Percentiles rank a stretch among this genome's conserved stretches.
phyloP scores from a whole-genome alignment of 129 eudicot genomes.

The Centaurea solstitialis region DNA sequence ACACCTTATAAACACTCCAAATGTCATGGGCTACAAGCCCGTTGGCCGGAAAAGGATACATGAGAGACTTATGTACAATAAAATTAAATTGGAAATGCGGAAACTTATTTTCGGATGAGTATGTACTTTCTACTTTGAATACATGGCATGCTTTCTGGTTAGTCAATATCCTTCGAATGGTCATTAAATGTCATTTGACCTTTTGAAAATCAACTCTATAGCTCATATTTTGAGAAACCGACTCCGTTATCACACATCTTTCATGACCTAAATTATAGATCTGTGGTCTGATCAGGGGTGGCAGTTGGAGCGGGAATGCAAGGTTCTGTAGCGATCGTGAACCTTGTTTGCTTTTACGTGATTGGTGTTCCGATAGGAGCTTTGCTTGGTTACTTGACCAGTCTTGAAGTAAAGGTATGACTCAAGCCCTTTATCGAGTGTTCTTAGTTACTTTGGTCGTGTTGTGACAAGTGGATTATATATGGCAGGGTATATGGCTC shows the following conservation, averaged over 20 bases:
- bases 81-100: neutral
- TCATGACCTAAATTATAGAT: neutral
- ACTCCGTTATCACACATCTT: neutral
- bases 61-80: neutral
- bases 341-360: constrained; percentile 63
- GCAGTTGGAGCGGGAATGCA: constrained; percentile 89
- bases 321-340: constrained; percentile 63
- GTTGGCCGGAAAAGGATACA: too few species aligned
- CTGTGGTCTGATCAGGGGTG: constrained; percentile 50
- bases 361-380: constrained; percentile 73
- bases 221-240: neutral
- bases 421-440: neutral
- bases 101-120: neutral
- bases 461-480: neutral
- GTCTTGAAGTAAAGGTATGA: constrained; percentile 70
- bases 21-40: too few species aligned
- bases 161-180: neutral
- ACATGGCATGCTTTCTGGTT: neutral
- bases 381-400: constrained; percentile 62
- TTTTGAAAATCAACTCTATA: neutral
- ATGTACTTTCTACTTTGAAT: neutral
- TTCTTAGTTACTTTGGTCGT: neutral
- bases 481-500: constrained; percentile 68
- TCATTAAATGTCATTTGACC: neutral
- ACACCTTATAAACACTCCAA: too few species aligned